phyloP scores from a whole-genome alignment of 345 rosid species.

The Bruguiera sexangula region DNA sequence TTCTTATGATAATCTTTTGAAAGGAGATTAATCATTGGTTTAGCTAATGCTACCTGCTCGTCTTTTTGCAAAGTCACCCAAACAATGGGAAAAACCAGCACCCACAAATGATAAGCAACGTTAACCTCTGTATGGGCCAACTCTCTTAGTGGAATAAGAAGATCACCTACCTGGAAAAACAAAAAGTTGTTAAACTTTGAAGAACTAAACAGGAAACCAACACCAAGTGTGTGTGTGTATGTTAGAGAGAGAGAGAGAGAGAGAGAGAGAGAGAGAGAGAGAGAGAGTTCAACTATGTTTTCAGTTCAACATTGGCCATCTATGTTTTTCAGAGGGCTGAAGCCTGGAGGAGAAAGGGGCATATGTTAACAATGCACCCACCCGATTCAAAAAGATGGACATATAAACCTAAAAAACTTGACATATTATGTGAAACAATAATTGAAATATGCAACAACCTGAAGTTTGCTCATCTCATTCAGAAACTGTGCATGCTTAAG shows the following conservation, averaged over 20 bases:
- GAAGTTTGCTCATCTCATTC: slow-evolving; percentile 78
- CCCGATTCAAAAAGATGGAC: too few species aligned
- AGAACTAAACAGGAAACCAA: neutral
- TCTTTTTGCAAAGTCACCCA: slow-evolving; percentile 93
- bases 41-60: slow-evolving; percentile 80
- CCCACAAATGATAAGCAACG: slow-evolving; percentile 98
- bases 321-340: too few species aligned
- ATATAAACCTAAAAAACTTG: too few species aligned
- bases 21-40: slow-evolving; percentile 79
- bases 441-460: slow-evolving; percentile 43
- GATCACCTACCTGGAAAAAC: slow-evolving; percentile 71
- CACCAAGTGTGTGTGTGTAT: too few species aligned
- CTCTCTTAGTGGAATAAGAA: slow-evolving; percentile 86
- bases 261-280: too few species aligned
- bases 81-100: slow-evolving; percentile 94
- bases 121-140: slow-evolving; percentile 90
- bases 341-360: too few species aligned
- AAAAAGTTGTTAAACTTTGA: neutral
- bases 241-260: too few species aligned
- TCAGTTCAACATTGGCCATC: too few species aligned
- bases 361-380: too few species aligned
- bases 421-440: neutral
- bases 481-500: slow-evolving; percentile 88
- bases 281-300: too few species aligned
- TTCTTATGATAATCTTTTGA: slow-evolving; percentile 96